phyloP scores from a whole-genome alignment of 257 asterid species.

The Forsythia suspensa region DNA sequence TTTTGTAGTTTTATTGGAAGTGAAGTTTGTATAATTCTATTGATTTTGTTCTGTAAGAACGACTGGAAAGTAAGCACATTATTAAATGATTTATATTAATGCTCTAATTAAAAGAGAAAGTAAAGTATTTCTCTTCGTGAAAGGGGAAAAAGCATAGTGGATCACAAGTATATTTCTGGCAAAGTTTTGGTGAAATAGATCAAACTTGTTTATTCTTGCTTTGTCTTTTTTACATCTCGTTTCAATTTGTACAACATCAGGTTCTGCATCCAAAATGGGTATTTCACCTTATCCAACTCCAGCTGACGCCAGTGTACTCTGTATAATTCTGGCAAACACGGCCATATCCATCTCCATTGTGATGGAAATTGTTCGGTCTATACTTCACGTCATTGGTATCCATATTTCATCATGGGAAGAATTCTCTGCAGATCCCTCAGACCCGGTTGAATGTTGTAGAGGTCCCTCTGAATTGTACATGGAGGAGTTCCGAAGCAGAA shows the following conservation, averaged over 20 bases:
- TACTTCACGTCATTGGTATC: slow-evolving; percentile 72
- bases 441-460: slow-evolving; percentile 42
- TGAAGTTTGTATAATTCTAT: too few relatives aligned
- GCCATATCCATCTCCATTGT: slow-evolving; percentile 78
- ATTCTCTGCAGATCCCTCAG: slow-evolving; percentile 47
- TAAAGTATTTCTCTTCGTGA: too few relatives aligned
- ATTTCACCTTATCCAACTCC: slow-evolving; percentile 81
- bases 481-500: slow-evolving; percentile 71
- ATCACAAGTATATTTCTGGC: too few relatives aligned
- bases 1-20: too few relatives aligned
- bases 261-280: slow-evolving; percentile 49
- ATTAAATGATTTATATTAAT: too few relatives aligned
- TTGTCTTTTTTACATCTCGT: too few relatives aligned
- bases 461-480: slow-evolving; percentile 64
- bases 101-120: too few relatives aligned
- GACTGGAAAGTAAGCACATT: too few relatives aligned
- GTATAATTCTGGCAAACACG: slow-evolving; percentile 75
- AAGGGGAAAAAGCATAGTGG: too few relatives aligned
- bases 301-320: slow-evolving; percentile 82
- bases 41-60: too few relatives aligned
- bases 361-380: slow-evolving; percentile 68
- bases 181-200: too few relatives aligned
- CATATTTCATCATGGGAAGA: slow-evolving; percentile 69
- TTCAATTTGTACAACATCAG: slow-evolving; percentile 11
- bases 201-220: too few relatives aligned